phyloP scores from a whole-genome alignment of 2,329 filamentous ascomycete species.

The Periglandula ipomoeae region DNA sequence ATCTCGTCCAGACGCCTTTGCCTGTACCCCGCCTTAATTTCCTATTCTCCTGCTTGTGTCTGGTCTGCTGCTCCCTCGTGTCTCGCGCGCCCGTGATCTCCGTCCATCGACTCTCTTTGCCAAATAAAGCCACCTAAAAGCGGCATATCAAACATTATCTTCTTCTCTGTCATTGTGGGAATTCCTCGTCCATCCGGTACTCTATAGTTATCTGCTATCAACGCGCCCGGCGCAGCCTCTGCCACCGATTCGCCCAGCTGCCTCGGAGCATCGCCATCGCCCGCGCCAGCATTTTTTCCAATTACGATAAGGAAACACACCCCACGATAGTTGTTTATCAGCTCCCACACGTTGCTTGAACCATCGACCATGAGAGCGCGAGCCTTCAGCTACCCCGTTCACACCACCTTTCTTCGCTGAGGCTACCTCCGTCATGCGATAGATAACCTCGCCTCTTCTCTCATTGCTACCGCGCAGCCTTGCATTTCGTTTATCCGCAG shows the following conservation, averaged over 20 bases:
- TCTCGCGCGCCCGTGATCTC: background rate
- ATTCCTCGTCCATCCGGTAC: no score
- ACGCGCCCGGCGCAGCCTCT: no score
- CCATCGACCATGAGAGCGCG: slow-evolving; percentile 3
- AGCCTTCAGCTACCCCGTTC: background rate
- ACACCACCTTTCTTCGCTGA: slow-evolving; percentile 6
- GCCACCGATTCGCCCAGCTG: background rate
- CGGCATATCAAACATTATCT: no score
- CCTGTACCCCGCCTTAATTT: background rate
- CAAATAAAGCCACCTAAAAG: background rate
- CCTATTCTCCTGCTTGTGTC: background rate
- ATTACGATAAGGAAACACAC: background rate
- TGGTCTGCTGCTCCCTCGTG: background rate
- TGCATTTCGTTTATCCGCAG: background rate
- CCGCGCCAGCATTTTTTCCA: background rate
- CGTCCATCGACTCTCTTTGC: no score
- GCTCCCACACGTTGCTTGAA: background rate
- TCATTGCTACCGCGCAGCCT: background rate
- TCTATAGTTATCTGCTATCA: no score
- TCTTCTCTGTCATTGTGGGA: no score
- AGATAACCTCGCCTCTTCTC: background rate
- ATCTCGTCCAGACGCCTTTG: background rate
- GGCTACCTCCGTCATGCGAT: slow-evolving; percentile 6
- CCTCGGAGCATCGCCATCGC: background rate
- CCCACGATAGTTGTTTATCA: background rate